A percentile compares a stretch with the other conserved stretches of the same genome.
Conservation (phyloP, 805 yeast species). For the Brettanomyces bruxellensis region DNA sequence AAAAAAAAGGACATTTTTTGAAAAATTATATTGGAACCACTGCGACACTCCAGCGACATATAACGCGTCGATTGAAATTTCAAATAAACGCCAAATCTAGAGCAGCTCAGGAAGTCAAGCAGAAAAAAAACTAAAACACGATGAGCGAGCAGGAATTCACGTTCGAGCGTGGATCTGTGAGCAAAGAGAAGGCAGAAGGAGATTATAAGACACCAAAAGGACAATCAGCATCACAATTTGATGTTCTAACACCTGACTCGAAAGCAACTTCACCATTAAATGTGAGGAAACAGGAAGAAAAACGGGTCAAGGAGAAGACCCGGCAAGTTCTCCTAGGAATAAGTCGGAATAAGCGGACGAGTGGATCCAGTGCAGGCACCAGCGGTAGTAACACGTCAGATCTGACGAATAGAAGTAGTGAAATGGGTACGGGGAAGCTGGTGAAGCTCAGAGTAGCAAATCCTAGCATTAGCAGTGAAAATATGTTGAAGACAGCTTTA, state of each 20-base stretch:
- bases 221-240: not conserved
- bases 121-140: not conserved
- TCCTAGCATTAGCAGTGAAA: no score
- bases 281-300: not conserved
- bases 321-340: not conserved
- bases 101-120: no score
- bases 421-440: no score
- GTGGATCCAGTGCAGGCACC: not conserved
- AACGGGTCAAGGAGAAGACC: not conserved
- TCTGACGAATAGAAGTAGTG: no score
- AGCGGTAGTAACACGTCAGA: not conserved
- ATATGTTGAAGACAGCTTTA: no score
- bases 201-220: conserved; percentile 8
- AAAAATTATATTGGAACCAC: no score
- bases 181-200: no score
- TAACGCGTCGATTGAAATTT: no score
- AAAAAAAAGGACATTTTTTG: no score
- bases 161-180: conserved; percentile 6
- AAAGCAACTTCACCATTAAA: conserved; percentile 21
- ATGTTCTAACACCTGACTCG: conserved; percentile 13
- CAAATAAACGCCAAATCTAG: no score
- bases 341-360: not conserved
- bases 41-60: no score
- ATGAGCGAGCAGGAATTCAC: conserved; percentile 6
- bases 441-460: no score